Evolutionary conservation across 768 basidiomycete species (phyloP), one percentile per base, ranked within the genome.

Genomic region (Thelephora aurantiotincta): DNA sequence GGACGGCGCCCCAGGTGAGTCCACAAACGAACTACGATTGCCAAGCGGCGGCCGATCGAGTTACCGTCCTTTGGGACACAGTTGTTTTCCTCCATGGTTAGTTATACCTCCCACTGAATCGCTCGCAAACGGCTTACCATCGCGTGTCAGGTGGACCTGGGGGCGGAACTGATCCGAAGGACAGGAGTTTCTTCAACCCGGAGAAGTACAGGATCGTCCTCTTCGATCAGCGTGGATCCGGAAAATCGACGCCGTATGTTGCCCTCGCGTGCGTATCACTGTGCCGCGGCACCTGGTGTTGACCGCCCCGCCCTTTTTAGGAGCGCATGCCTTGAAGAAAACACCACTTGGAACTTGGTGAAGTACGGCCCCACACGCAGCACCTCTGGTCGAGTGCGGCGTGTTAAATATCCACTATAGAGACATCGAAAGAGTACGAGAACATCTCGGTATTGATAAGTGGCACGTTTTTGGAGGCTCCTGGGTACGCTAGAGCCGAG

Each of bases 391-490:
- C 26, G 26, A 30, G 26, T 30, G 9, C 26, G 26, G 9, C 26
- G 26, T 30, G 4, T 9, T 30, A 30, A 30, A 30, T 9, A 4
- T 9, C 26, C 26, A 30, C 26, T 9, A 4, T 9, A 30, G 26
- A 9, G 93, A 97, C 58, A 78, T 91, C 9, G 93, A 97, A 60
- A 81, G 68, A 56, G 65, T 94, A 20, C 74, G 93, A 48, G 69
- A 81, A 58, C 74, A 83, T 49, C 72, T 97, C 13, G 65, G 65
- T 36, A 72, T 97, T 48, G 80, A 87, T 16, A 87, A 78, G 58
- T 96, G 91, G 92, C 80, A 93, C 48, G 87, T 96, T 22, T 96
- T 97, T 58, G 93, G 93, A 23, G 92, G 92, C 7, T 88, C 83
- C 44, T 94, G 92, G 91, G 85, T 83, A 54, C 44, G 68, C 59